These are phyloP conservation scores for Diutina catenulata DNA, from an alignment of 1,139 yeast species.

Conservation along the genomic window DNA sequence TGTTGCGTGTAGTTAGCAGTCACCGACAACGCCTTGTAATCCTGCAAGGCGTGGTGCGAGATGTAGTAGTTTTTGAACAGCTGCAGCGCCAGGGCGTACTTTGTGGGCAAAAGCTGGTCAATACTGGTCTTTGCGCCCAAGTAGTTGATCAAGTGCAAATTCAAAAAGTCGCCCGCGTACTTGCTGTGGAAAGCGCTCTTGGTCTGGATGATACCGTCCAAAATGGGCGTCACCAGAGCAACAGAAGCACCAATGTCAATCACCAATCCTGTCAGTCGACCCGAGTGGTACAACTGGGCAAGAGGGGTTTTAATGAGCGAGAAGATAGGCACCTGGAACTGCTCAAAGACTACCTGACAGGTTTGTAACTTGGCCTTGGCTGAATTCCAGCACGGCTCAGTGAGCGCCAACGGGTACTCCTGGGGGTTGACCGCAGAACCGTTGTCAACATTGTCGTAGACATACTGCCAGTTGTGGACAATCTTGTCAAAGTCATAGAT, in stretches of 20 bases:
- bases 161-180: constrained; percentile 61
- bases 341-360: constrained; percentile 55
- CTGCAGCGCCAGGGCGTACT: constrained; percentile 14
- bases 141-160: constrained; percentile 34
- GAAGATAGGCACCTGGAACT: constrained; percentile 52
- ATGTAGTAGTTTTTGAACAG: constrained; percentile 38
- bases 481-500: constrained; percentile 57
- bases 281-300: constrained; percentile 58
- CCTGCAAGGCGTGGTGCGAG: constrained; percentile 29
- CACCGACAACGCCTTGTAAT: constrained; percentile 35
- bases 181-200: constrained; percentile 50
- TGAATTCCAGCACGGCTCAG: constrained; percentile 55
- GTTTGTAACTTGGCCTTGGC: constrained; percentile 39
- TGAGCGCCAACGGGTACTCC: constrained; percentile 53
- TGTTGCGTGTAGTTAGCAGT: constrained; percentile 16
- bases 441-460: constrained; percentile 38
- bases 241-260: constrained; percentile 57
- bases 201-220: constrained; percentile 55
- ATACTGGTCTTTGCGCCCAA: constrained; percentile 11
- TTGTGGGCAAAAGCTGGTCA: constrained; percentile 16
- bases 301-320: constrained; percentile 61
- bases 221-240: constrained; percentile 55
- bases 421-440: constrained; percentile 29
- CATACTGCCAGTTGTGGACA: constrained; percentile 46
- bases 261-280: constrained; percentile 56